phyloP scores from a whole-genome alignment of 1,139 yeast genomes.

The Fermentozyma sake region DNA sequence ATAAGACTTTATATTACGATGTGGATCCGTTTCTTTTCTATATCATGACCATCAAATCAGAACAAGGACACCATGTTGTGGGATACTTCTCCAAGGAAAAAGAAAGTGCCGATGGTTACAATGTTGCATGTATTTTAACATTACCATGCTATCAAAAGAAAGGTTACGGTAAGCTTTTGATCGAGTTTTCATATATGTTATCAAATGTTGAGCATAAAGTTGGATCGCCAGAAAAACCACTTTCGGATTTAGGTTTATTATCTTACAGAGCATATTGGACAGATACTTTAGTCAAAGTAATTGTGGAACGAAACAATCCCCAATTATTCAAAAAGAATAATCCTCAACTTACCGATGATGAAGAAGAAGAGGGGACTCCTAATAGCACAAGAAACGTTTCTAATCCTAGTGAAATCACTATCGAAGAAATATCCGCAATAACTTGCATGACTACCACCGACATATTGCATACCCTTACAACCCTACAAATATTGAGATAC shows the following conservation, averaged over 20 bases:
- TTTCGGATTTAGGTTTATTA: slow-evolving; percentile 87
- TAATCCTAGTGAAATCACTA: slow-evolving; percentile 65
- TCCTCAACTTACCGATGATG: slow-evolving; percentile 23
- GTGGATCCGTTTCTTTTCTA: slow-evolving; percentile 96
- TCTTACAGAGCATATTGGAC: slow-evolving; percentile 98
- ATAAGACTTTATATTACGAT: slow-evolving; percentile 91
- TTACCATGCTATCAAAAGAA: slow-evolving; percentile 93
- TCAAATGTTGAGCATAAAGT: slow-evolving; percentile 83
- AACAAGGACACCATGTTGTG: slow-evolving; percentile 87
- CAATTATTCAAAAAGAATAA: slow-evolving; percentile 36
- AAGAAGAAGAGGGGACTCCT: slow-evolving; percentile 22
- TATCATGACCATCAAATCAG: slow-evolving; percentile 88
- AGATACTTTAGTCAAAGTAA: slow-evolving; percentile 71
- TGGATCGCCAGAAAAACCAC: slow-evolving; percentile 97
- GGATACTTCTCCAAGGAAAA: slow-evolving; percentile 97
- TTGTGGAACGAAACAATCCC: slow-evolving; percentile 59
- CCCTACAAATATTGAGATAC: slow-evolving; percentile 82
- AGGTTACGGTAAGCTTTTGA: slow-evolving; percentile 88
- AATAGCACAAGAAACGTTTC: slow-evolving; percentile 16
- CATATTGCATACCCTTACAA: slow-evolving; percentile 87
- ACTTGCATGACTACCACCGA: slow-evolving; percentile 98
- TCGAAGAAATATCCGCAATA: slow-evolving; percentile 81
- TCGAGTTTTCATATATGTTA: slow-evolving; percentile 88
- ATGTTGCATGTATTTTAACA: slow-evolving; percentile 94
- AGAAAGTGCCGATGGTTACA: slow-evolving; percentile 92